These are phyloP conservation scores for Aureobasidium sp. DNA, from an alignment of 2,329 filamentous ascomycete genomes.

Conservation along the genomic window DNA sequence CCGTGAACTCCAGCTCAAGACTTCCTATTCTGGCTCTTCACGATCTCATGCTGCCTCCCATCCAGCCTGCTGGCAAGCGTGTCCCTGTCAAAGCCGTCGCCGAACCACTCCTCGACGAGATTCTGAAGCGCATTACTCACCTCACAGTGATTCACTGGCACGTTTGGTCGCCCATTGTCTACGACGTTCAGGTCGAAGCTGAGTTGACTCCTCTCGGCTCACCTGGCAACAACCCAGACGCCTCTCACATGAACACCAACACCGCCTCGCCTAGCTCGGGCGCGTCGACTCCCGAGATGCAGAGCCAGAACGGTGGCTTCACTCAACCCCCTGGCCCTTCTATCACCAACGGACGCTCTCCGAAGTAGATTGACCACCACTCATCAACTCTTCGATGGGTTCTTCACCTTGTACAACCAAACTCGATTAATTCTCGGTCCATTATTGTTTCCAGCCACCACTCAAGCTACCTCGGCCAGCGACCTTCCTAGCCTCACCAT, in stretches of 20 bases:
- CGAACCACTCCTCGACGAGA: conserved; percentile 35
- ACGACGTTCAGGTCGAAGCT: conserved; percentile 30
- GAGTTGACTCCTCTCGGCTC: not conserved
- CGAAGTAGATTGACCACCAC: not conserved
- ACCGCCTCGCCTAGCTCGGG: not conserved
- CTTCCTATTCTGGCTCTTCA: conserved; percentile 36
- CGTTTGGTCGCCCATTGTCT: conserved; percentile 73
- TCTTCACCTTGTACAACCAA: not conserved
- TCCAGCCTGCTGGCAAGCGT: conserved; percentile 15
- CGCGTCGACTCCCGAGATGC: not conserved
- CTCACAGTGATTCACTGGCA: conserved; percentile 82
- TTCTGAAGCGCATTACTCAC: conserved; percentile 72
- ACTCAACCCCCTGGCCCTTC: not conserved
- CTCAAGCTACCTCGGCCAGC: not conserved
- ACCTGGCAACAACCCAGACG: not conserved
- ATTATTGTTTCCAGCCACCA: not conserved
- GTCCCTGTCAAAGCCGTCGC: not conserved
- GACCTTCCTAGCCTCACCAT: not conserved
- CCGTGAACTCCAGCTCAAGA: conserved; percentile 24
- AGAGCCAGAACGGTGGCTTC: not conserved
- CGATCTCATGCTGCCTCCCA: conserved; percentile 28
- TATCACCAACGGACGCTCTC: not conserved
- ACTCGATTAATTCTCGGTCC: not conserved
- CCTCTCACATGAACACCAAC: not conserved
- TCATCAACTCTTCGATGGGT: not conserved